Percentiles rank a stretch among this genome's conserved stretches.
These are phyloP conservation scores for Neostapfia colusana DNA, from an alignment of 176 grass and related monocot species.

Conservation along the genomic window DNA sequence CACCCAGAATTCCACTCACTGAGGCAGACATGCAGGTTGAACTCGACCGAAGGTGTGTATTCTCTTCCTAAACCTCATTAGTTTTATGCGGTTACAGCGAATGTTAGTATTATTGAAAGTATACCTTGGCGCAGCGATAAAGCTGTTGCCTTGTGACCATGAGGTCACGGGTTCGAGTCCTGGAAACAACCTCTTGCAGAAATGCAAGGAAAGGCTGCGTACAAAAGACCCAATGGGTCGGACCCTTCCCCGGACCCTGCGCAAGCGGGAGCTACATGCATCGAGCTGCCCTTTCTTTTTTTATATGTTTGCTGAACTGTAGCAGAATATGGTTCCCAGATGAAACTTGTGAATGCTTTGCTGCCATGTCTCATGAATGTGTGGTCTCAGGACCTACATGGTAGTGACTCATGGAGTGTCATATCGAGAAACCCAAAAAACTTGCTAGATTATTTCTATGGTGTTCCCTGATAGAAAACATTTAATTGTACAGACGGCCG, in stretches of 20 bases:
- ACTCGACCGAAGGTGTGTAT: slow-evolving; percentile 75
- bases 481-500: slow-evolving; percentile 63
- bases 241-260: no score
- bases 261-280: no score
- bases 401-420: neutral
- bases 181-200: no score
- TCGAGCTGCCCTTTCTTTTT: no score
- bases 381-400: neutral
- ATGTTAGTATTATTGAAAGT: neutral
- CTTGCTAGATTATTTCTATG: slow-evolving; percentile 18
- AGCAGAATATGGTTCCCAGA: slow-evolving; percentile 17
- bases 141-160: no score
- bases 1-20: slow-evolving; percentile 79
- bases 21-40: slow-evolving; percentile 87
- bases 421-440: neutral
- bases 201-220: no score
- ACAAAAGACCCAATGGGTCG: no score
- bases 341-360: neutral
- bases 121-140: no score
- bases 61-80: slow-evolving; percentile 10
- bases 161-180: no score
- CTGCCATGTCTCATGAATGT: neutral
- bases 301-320: neutral
- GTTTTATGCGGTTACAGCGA: neutral
- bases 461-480: slow-evolving; percentile 13